These are phyloP conservation scores for Pelargonium myrrhifolium DNA, from an alignment of 441 rosid species.

Conservation along the genomic window DNA sequence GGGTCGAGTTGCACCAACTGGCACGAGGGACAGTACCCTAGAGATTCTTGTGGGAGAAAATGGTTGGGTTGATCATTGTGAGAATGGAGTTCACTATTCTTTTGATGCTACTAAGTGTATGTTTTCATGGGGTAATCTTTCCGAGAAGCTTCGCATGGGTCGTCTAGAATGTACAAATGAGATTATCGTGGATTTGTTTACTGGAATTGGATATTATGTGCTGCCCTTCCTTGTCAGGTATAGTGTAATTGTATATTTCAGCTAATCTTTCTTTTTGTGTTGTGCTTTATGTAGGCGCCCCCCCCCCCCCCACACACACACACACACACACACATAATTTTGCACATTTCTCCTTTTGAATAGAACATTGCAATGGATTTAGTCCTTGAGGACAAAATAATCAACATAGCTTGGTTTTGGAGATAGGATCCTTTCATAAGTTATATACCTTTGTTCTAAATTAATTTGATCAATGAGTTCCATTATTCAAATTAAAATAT, in stretches of 20 bases:
- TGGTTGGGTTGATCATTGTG: slow-evolving; percentile 87
- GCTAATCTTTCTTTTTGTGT: neutral
- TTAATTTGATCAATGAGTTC: no score
- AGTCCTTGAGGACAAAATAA: no score
- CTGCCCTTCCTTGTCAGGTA: slow-evolving; percentile 92
- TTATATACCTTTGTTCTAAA: no score
- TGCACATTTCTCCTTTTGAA: no score
- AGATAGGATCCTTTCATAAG: no score
- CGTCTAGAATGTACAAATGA: slow-evolving; percentile 50
- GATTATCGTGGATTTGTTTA: slow-evolving; percentile 74
- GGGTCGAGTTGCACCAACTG: slow-evolving; percentile 78
- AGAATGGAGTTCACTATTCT: slow-evolving; percentile 76
- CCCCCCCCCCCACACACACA: no score
- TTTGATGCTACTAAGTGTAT: slow-evolving; percentile 90
- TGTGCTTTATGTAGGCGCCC: neutral
- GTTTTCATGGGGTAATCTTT: slow-evolving; percentile 98
- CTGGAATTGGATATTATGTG: slow-evolving; percentile 89
- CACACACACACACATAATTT: no score
- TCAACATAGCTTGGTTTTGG: no score
- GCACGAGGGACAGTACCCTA: slow-evolving; percentile 76
- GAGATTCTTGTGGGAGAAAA: slow-evolving; percentile 74
- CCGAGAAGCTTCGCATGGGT: slow-evolving; percentile 94
- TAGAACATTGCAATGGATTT: no score
- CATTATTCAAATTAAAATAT: no score
- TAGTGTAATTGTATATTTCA: slow-evolving; percentile 8